Conservation (phyloP, 2,329 filamentous ascomycete genomes). For the Colletotrichum sojae region DNA sequence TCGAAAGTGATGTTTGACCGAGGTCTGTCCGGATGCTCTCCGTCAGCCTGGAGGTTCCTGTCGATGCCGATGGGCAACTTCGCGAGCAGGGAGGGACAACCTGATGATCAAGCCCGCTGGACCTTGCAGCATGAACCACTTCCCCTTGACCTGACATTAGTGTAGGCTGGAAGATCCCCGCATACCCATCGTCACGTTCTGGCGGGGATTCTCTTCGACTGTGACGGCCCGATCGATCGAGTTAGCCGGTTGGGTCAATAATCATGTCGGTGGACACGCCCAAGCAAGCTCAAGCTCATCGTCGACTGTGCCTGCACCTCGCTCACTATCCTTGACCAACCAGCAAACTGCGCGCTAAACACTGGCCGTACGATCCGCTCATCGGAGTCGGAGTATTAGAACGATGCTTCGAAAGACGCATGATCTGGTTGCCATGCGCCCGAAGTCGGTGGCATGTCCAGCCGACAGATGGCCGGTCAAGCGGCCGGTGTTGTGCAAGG, state of each 20-base stretch:
- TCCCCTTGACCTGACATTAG: background rate
- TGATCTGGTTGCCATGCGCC: background rate
- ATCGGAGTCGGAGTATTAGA: background rate
- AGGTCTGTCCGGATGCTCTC: conserved; percentile 26
- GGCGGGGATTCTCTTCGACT: background rate
- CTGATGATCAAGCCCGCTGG: background rate
- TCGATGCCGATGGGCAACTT: background rate
- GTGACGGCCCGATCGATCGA: conserved; percentile 13
- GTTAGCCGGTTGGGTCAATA: background rate
- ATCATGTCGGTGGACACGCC: conserved; percentile 9
- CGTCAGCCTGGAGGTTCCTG: conserved; percentile 4
- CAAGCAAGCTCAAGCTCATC: background rate
- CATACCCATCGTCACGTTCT: background rate
- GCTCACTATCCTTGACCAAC: background rate
- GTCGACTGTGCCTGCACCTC: background rate
- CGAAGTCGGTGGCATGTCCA: background rate
- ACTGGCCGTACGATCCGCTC: background rate
- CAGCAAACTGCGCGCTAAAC: background rate
- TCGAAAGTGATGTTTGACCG: conserved; percentile 11
- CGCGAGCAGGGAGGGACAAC: conserved; percentile 4
- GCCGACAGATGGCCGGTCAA: background rate
- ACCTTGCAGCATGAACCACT: conserved; percentile 18
- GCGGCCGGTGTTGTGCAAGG: background rate
- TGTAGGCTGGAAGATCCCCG: background rate
- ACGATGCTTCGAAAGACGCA: background rate